Evolutionary conservation across 441 rosid genomes (phyloP), one percentile per base, ranked within the genome.

Genomic region (Hura crepitans): DNA sequence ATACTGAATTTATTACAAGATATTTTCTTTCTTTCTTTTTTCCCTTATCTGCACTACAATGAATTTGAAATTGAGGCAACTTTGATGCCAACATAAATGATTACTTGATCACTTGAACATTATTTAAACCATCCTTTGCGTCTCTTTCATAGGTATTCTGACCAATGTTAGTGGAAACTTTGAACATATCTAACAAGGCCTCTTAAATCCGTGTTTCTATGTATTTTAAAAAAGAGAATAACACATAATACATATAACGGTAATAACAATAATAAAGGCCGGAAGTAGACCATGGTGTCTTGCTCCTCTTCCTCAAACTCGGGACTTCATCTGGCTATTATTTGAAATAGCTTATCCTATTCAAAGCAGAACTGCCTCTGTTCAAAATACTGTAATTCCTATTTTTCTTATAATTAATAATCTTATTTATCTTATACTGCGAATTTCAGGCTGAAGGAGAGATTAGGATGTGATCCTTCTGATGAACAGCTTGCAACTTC

Each of bases 401-500:
- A 23, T 73, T 53, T 55, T 33, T 30, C 17, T 0, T 37, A 15
- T 35, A 25, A 47, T 49, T 46, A 25, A 33, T 50, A 23, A 6
- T 46, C 15, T 7, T 0, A 17, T 33, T 46, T 54, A 30, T 17
- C 37, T 53, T 50, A 7, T 35, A 28, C 13, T 55, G 65, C 27
- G 15, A 59, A 65, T 77, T 64, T 72, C 74, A 95, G 99, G 76
- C 78, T 95, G 86, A 84, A 81, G 80, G 91, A 87, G 73, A 84
- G 87, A 81, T 61, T 92, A 76, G 99, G 99, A 61, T 83, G 81
- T 73, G 95, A 92, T 77, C 97, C 99, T 62, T 82, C 99, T 15
- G 92, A 89, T 70, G 90, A 86, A 66, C 89, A 95, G 79, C 87
- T 95, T 66, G 93, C 98, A 23, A 75, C 79, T 75, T 90, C 93